A percentile compares a stretch with the other conserved stretches of the same genome.
Evolutionary conservation across 805 yeast species (phyloP).

Genomic region (Wickerhamomyces canadensis): DNA sequence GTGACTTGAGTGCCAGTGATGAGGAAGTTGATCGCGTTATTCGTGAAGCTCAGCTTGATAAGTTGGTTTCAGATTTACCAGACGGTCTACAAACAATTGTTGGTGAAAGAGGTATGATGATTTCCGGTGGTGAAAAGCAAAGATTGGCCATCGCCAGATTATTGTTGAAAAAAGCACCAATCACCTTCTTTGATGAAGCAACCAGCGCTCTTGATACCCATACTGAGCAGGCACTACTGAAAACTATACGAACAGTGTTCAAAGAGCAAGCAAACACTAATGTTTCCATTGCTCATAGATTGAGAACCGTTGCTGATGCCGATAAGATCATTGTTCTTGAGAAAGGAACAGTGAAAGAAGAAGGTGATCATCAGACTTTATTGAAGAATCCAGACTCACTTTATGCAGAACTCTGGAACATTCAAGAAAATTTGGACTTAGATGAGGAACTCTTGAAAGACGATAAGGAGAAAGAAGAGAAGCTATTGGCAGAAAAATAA

Average conservation of each 20-base stretch:
- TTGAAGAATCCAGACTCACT: conserved; percentile 50
- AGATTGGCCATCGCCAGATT: conserved; percentile 90
- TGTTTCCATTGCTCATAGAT: conserved; percentile 88
- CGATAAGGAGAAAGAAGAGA: conserved; percentile 13
- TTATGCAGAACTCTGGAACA: conserved; percentile 81
- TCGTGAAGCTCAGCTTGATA: conserved; percentile 61
- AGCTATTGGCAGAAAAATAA: neutral
- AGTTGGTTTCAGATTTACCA: conserved; percentile 65
- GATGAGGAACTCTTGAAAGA: conserved; percentile 31
- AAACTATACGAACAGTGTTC: conserved; percentile 67
- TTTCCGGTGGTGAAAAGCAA: conserved; percentile 98
- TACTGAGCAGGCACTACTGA: conserved; percentile 80
- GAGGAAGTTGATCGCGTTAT: conserved; percentile 65
- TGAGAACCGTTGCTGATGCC: conserved; percentile 89
- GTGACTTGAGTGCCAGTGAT: conserved; percentile 66
- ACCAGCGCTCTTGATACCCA: conserved; percentile 95
- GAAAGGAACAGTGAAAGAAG: conserved; percentile 76
- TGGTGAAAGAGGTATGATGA: conserved; percentile 98
- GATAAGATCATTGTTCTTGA: conserved; percentile 87
- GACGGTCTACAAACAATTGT: conserved; percentile 82
- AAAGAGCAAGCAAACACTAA: conserved; percentile 58
- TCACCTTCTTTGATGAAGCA: conserved; percentile 95
- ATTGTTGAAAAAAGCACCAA: conserved; percentile 78
- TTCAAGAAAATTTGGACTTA: conserved; percentile 75
- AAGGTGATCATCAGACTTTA: conserved; percentile 73